Evolutionary conservation across 495 filamentous ascomycete genomes (phyloP), one percentile per base, ranked within the genome.

Genomic region (Lichenothelia convexa): DNA sequence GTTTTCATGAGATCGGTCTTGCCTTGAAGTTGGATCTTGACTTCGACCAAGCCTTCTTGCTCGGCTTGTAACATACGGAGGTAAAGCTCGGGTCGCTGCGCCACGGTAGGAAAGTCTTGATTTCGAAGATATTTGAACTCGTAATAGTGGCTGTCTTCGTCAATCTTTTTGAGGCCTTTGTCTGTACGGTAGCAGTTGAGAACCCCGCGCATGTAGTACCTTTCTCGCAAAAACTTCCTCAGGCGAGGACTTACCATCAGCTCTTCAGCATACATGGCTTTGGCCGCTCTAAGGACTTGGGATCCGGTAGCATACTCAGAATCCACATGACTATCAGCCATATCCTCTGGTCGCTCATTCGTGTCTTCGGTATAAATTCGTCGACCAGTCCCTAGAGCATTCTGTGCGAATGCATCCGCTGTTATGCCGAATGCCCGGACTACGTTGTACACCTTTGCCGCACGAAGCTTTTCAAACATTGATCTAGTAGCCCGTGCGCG

Each of bases 71-170:
- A 72, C 89, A 97, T 97, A 52, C 81, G 78, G 12, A 97, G 59
- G 48, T 81, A 95, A 32, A 91, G 66, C 45, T 92, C 87, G 7
- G 89, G 89, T 13, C 75, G 73, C 16, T 67, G 68, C 5, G 82
- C 80, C 42, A 95, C 72, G 41, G 89, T 77, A 22, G 60, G 61
- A 36, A 94, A 70, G 31, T 75, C 78, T 50, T 93, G 84, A 45
- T 89, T 80, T 24, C 80, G 70, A 13, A 95, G 73, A 42, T 97
- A 97, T 48, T 97, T 97, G 60, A 97, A 86, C 53, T 93, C 89
- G 53, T 93, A 93, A 55, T 89, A 95, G 0, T 81, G 84, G 49
- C 94, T 82, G 22, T 92, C 73, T 34, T 95, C 91, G 42, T 93
- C 87, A 46, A 97, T 95, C 48, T 79, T 78, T 22, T 77, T 76